Base-by-base conservation (phyloP, 2,329 filamentous ascomycete genomes). In the Penicillium sp. region DNA sequence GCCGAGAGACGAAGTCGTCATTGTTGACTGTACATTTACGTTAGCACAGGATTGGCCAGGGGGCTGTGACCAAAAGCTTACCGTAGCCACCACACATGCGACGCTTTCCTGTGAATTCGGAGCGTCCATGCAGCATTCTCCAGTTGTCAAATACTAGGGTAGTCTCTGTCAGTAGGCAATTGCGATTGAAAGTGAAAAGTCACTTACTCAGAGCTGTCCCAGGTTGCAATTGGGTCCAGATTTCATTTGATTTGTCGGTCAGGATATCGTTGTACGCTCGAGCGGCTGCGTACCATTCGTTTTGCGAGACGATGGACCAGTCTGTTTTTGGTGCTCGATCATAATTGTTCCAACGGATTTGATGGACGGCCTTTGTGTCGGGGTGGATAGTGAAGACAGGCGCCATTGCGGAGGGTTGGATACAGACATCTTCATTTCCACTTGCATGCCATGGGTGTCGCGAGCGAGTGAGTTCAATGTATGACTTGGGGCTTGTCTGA, bases 61-160 rank as follows among this genome's bases (percentile, higher is more conserved):
- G 2, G 28, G 7, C 24, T 4, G n/a, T n/a, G 27, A 4, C n/a
- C 36, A 6, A 9, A 18, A 3, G 81, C 85, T 77, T 73, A 90
- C 88, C 85, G 62, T 97, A 97, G 8, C 81, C 91, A 50, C 93
- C 93, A 67, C 90, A 96, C 63, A 98, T 87, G 56, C 90, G 83
- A 56, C 93, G 77, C 63, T 86, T 82, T 1, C 93, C 93, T 5
- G 83, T 85, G 62, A 97, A 98, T 0, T 81, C 81, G 44, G 83
- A 83, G 58, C 93, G 77, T 1, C 91, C 93, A 68, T 98, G 93
- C 58, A 97, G 72, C 32, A 96, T 86, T 50, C 93, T 80, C 90
- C 91, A 96, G 63, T 98, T 97, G 65, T 98, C 88, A 67, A 98
- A 96, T 40, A 97, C 86, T 87, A 58, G 3, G 8, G 37, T 40